Evolutionary conservation across 2,329 filamentous ascomycete genomes (phyloP), one percentile per base, ranked within the genome.

Genomic region (Claviceps pazoutovae): DNA sequence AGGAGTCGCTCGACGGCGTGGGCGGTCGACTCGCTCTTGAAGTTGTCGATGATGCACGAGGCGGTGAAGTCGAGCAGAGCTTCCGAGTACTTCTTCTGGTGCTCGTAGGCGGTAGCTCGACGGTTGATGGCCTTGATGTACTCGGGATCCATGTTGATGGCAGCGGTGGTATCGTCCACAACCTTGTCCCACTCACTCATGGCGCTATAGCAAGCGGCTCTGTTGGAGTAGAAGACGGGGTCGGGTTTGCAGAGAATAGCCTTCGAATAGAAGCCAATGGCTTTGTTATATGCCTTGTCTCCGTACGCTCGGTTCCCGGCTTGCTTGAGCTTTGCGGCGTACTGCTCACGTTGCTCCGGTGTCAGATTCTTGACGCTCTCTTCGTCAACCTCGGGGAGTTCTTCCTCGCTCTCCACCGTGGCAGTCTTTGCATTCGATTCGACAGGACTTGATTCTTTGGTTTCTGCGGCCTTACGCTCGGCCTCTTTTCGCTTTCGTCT

Each of bases 121-220:
- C 93, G 85, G 78, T 98, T 98, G 61, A 98, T 77, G 37, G 93
- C 93, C 76, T 98, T 97, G 69, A 98, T 83, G 68, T 98, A 98
- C 72, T 95, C 87, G 60, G 85, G 85, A 67, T 98, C 88, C 70
- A 98, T 86, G 66, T 80, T 85, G 71, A 98, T 84, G 57, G 93
- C 93, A 51, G 93, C 91, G 36, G 88, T 96, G 52, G 93, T 97
- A 66, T 98, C 93, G 63, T 95, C 91, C 56, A 98, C 86, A 53
- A 97, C 93, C 74, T 93, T 91, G 48, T 94, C 85, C 89, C 91
- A 98, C 62, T 95, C 79, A 58, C 82, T 83, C 65, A 93, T 82
- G 58, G 93, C 89, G 67, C 95, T 97, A 74, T 89, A 94, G 78
- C 93, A 98, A 51, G 93, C 93, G 53, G 93, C 93, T 61, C 93